A percentile compares a stretch with the other conserved stretches of the same genome.
phyloP scores from a whole-genome alignment of 352 stramenopile species.

The Thraustochytrium sp. region DNA sequence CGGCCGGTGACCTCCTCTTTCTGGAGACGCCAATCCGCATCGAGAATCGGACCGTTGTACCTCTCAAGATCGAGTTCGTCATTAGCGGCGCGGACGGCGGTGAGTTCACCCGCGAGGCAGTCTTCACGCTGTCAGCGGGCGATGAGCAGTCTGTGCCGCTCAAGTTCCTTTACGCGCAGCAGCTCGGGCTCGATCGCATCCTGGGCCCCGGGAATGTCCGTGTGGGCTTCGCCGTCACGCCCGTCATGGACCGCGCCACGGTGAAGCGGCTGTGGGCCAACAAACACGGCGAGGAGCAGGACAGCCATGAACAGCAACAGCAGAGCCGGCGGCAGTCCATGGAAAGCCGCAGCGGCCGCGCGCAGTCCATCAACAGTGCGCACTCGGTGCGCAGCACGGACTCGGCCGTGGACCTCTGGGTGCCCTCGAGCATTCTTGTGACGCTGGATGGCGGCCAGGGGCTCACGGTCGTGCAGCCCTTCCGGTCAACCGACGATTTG shows the following conservation, averaged over 20 bases:
- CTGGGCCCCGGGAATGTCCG: too few species aligned
- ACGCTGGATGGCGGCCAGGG: not conserved
- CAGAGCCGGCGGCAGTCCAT: too few species aligned
- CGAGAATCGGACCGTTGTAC: conserved; percentile 27
- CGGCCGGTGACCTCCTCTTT: conserved; percentile 24
- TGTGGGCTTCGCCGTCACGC: not conserved
- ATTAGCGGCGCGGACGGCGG: not conserved
- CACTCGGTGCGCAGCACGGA: not conserved
- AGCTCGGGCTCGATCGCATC: too few species aligned
- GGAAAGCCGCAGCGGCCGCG: not conserved
- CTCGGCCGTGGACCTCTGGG: not conserved
- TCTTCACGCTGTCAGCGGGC: conserved; percentile 12
- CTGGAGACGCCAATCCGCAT: conserved; percentile 36
- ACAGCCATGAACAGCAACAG: not conserved
- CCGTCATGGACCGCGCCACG: not conserved
- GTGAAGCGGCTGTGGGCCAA: not conserved
- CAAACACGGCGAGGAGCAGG: not conserved
- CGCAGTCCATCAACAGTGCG: not conserved
- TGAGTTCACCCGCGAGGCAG: not conserved
- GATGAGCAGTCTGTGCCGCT: conserved; percentile 31
- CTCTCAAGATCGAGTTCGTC: not conserved
- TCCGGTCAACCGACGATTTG: conserved; percentile 1
- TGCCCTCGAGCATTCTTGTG: not conserved
- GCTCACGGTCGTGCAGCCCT: not conserved
- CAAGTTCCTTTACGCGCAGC: conserved; percentile 15